Evolutionary conservation across 1,284 basidiomycete species (phyloP), one percentile per base, ranked within the genome.

Genomic region (Cryptococcus neoformans): DNA sequence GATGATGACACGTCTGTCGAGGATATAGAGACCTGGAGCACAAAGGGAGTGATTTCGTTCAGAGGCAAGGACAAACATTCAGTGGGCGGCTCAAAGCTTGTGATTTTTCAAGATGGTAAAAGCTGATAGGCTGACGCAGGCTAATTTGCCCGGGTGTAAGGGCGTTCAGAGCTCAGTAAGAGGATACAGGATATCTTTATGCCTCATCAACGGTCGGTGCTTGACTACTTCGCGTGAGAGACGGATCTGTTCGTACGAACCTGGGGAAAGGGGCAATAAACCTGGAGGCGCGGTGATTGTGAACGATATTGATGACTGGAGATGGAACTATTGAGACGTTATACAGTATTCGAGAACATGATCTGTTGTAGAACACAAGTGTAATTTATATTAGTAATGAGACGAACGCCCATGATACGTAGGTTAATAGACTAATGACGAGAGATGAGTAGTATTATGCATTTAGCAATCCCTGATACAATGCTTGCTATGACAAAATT

Each of bases 291-390:
- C 68, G 0, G 70, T 65, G 3, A 28, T 50, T 9, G 37, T 75
- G 16, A 55, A 67, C 40, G 74, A 76, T 53, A 37, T 67, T 2
- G 73, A 75, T 57, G 68, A 74, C 35, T 76, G 74, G 74, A 44
- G 60, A 17, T 76, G 70, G 72, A 54, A 55, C 39, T 61, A 64
- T 40, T 62, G 57, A 62, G 8, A 17, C 6, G 14, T 21, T 17
- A 48, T 54, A 44, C 34, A 54, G n/a, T 52, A 21, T 21, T 11
- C 40, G n/a, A 10, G 40, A 10, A 41, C 40, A 41, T 40, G 40
- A 11, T 41, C 11, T 41, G 10, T 41, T 41, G n/a, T 41, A 41
- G 40, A 41, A 41, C n/a, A 41, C 21, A 41, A 41, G 40, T 41
- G 10, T 10, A 11, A 41, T 11, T n/a, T 41, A 41, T n/a, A 41